phyloP scores from a whole-genome alignment of 2,329 filamentous ascomycete genomes.

The Exophiala lecanii-corni region DNA sequence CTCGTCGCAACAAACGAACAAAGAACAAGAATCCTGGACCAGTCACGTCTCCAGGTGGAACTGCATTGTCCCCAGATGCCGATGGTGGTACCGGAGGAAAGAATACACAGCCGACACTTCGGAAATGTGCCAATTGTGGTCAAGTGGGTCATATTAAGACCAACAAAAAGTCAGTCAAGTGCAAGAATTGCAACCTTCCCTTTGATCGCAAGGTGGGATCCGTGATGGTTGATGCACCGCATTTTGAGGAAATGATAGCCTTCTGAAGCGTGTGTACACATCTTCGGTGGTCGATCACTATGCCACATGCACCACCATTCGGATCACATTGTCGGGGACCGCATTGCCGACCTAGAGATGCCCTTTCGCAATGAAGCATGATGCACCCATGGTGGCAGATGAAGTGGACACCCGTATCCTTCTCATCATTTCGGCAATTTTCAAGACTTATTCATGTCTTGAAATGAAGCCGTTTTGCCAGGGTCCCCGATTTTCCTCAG shows the following conservation, averaged over 20 bases:
- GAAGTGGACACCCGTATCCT: too few relatives aligned
- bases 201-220: constrained; percentile 19
- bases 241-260: constrained; percentile 6
- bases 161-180: constrained; percentile 79
- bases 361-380: too few relatives aligned
- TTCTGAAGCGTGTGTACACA: background rate
- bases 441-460: too few relatives aligned
- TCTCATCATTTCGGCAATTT: too few relatives aligned
- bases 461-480: too few relatives aligned
- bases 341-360: background rate
- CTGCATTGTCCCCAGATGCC: constrained; percentile 41
- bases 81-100: constrained; percentile 57
- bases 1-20: constrained; percentile 58
- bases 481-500: too few relatives aligned
- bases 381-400: too few relatives aligned
- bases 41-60: constrained; percentile 25
- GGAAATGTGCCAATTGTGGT: constrained; percentile 97
- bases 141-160: constrained; percentile 98
- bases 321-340: too few relatives aligned
- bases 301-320: too few relatives aligned
- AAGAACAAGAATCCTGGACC: constrained; percentile 25
- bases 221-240: constrained; percentile 15
- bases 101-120: constrained; percentile 56
- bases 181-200: constrained; percentile 25
- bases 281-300: too few relatives aligned